Conservation (phyloP, 2,329 filamentous ascomycete species). For the Teratosphaeria pseudoeucalypti region DNA sequence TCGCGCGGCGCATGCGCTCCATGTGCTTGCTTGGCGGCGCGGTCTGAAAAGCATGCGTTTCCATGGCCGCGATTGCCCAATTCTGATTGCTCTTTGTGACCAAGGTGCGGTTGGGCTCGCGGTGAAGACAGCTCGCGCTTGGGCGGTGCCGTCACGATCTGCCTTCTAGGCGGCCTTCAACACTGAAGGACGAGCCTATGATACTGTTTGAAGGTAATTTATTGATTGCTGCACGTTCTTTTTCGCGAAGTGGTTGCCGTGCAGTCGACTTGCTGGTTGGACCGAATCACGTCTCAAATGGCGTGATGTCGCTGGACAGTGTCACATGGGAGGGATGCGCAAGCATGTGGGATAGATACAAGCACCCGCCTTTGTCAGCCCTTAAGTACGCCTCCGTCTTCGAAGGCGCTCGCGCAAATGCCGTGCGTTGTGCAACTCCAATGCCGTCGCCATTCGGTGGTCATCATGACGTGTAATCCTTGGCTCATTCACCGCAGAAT, state of each 20-base stretch:
- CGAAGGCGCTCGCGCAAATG: background rate
- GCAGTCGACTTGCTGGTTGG: background rate
- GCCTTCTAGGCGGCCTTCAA: too few species aligned
- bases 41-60: constrained; percentile 9
- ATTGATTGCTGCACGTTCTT: background rate
- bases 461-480: background rate
- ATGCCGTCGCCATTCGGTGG: background rate
- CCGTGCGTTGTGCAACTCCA: background rate
- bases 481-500: too few species aligned
- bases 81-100: background rate
- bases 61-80: background rate
- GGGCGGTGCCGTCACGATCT: too few species aligned
- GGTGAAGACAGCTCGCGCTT: too few species aligned
- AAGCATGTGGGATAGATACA: background rate
- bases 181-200: background rate
- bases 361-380: background rate
- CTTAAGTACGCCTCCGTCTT: background rate
- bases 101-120: background rate
- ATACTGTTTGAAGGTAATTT: background rate
- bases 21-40: constrained; percentile 9
- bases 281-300: background rate
- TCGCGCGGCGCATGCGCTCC: constrained; percentile 9
- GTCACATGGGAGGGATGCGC: background rate
- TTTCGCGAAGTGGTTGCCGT: background rate
- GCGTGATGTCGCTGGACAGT: background rate